Evolutionary conservation across 2,329 filamentous ascomycete genomes (phyloP).

Genomic region (Colletotrichum shisoi): DNA sequence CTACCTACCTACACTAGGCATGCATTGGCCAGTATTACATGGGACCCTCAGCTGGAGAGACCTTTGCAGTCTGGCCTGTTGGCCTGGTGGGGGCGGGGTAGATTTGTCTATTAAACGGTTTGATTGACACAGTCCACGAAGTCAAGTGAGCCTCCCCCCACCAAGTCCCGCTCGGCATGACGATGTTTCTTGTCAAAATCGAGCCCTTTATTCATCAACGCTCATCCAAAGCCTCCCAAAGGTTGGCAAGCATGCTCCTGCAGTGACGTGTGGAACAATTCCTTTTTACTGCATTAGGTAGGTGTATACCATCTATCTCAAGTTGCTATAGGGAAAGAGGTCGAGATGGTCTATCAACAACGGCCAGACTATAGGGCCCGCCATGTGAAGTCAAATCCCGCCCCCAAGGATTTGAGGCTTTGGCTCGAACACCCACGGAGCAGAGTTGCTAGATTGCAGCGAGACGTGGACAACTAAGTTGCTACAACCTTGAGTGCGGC

Average conservation of each 20-base stretch:
- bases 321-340: neutral
- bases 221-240: neutral
- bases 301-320: neutral
- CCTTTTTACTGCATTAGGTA: neutral
- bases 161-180: neutral
- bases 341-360: neutral
- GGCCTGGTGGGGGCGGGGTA: neutral
- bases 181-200: neutral
- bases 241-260: neutral
- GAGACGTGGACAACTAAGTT: neutral
- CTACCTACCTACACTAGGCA: too few relatives aligned
- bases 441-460: neutral
- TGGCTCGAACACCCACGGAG: neutral
- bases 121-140: neutral
- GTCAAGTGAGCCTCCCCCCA: neutral
- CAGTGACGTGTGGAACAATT: neutral
- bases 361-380: neutral
- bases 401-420: neutral
- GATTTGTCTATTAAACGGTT: neutral
- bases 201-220: too few relatives aligned
- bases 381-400: neutral
- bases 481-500: neutral
- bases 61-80: neutral
- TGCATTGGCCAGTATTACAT: too few relatives aligned
- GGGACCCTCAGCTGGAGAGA: neutral